phyloP scores from a whole-genome alignment of 495 filamentous ascomycete genomes.

The Penicillium parvum region DNA sequence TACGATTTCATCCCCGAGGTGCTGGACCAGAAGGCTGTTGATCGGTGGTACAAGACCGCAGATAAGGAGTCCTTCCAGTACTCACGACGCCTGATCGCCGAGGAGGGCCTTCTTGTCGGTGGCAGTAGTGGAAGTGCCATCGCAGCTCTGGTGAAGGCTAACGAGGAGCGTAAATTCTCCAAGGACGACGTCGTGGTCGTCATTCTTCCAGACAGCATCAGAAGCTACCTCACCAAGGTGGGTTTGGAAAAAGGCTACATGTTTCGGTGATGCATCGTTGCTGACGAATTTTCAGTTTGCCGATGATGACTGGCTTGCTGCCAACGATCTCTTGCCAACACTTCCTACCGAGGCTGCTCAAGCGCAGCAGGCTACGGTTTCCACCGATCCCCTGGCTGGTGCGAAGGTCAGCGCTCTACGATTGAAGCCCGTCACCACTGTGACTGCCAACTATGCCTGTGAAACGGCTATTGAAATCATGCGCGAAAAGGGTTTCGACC shows the following conservation, averaged over 20 bases:
- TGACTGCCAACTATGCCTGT: constrained; percentile 62
- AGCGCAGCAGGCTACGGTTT: constrained; percentile 17
- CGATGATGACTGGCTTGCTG: constrained; percentile 96
- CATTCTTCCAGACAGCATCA: constrained; percentile 88
- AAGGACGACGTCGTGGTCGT: constrained; percentile 85
- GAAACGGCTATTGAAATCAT: constrained; percentile 90
- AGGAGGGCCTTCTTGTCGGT: constrained; percentile 92
- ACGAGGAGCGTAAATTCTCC: constrained; percentile 66
- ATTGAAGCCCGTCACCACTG: constrained; percentile 86
- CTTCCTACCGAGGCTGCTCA: constrained; percentile 47
- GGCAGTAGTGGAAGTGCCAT: constrained; percentile 93
- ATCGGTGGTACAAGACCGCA: constrained; percentile 97
- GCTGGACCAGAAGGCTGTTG: constrained; percentile 73
- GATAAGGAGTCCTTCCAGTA: constrained; percentile 88
- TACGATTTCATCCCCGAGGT: constrained; percentile 98
- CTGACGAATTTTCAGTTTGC: constrained; percentile 57
- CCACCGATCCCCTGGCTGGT: constrained; percentile 57
- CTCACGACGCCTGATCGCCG: constrained; percentile 82
- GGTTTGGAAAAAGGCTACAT: not conserved
- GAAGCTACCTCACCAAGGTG: constrained; percentile 94
- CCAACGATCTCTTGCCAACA: constrained; percentile 77
- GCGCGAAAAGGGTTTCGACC: constrained; percentile 95
- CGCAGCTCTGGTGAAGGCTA: constrained; percentile 73
- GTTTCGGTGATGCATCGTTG: not conserved
- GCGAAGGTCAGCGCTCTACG: constrained; percentile 76